Evolutionary conservation across 2,329 filamentous ascomycete species (phyloP).

Genomic region (Byssochlamys sp.): DNA sequence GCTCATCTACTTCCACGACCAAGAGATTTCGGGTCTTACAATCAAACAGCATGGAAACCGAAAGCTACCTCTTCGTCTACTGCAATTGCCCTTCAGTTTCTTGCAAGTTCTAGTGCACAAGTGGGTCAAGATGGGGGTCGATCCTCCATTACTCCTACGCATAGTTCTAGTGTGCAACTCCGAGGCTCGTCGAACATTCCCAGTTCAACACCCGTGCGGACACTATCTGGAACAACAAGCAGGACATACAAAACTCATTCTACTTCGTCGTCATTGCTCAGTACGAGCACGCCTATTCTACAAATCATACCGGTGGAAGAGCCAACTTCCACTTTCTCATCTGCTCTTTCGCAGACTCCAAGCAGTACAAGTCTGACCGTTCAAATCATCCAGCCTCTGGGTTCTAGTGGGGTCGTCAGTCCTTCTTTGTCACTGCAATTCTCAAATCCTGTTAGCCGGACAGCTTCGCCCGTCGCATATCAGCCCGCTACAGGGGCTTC

Average conservation of each 20-base stretch:
- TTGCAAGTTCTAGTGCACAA: neutral
- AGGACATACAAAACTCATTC: neutral
- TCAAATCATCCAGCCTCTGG: neutral
- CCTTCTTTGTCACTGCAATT: neutral
- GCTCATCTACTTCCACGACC: conserved; percentile 8
- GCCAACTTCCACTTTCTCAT: neutral
- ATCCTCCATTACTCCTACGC: neutral
- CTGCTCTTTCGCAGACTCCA: neutral
- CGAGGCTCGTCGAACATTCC: neutral
- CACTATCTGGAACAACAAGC: neutral
- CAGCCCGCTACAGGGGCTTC: neutral
- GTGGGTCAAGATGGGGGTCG: neutral
- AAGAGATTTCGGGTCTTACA: neutral
- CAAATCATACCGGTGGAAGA: neutral
- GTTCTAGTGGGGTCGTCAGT: neutral
- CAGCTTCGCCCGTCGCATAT: neutral
- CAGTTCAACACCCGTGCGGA: neutral
- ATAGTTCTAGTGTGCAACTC: neutral
- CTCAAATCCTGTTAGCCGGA: neutral
- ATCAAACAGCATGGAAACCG: neutral
- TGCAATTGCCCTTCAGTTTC: neutral
- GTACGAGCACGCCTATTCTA: neutral
- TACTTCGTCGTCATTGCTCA: neutral
- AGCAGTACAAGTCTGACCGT: neutral
- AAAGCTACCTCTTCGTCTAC: neutral